Evolutionary conservation across 352 stramenopile species (phyloP).

Genomic region (Halophytophthora polymorphica): DNA sequence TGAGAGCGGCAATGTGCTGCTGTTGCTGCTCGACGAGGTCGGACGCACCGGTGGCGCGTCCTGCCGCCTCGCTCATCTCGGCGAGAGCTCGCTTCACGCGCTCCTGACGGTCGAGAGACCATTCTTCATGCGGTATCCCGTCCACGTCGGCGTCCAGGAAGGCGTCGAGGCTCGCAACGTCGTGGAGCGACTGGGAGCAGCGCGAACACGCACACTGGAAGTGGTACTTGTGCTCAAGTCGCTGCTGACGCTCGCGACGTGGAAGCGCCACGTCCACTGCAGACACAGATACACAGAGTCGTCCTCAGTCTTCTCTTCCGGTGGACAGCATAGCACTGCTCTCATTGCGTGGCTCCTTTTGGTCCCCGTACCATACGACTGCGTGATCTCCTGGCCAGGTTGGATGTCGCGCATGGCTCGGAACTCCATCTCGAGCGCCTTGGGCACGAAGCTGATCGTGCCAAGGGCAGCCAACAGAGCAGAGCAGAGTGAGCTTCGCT

Average conservation of each 20-base stretch:
- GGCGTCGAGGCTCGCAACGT: constrained; percentile 29
- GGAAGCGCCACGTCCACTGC: constrained; percentile 62
- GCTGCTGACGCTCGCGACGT: constrained; percentile 37
- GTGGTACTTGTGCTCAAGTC: constrained; percentile 54
- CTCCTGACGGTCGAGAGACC: constrained; percentile 25
- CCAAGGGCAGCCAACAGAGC: neutral
- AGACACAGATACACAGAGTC: neutral
- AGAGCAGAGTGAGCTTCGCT: neutral
- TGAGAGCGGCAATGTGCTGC: constrained; percentile 18
- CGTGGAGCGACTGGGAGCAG: constrained; percentile 31
- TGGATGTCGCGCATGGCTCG: constrained; percentile 51
- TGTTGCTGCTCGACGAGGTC: constrained; percentile 18
- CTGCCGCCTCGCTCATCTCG: constrained; percentile 19
- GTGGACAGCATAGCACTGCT: too few relatives aligned
- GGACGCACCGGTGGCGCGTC: constrained; percentile 1
- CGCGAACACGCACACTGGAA: constrained; percentile 57
- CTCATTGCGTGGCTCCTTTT: neutral
- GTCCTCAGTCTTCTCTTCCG: too few relatives aligned
- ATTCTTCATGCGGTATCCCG: constrained; percentile 34
- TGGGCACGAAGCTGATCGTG: constrained; percentile 34
- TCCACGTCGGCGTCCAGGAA: constrained; percentile 51
- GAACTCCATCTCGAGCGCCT: constrained; percentile 45
- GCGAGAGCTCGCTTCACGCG: constrained; percentile 22
- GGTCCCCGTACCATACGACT: constrained; percentile 49
- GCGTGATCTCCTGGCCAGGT: constrained; percentile 51